A percentile compares a stretch with the other conserved stretches of the same genome.
phyloP scores from a whole-genome alignment of 305 asterid species.

The Petunia hybrid region DNA sequence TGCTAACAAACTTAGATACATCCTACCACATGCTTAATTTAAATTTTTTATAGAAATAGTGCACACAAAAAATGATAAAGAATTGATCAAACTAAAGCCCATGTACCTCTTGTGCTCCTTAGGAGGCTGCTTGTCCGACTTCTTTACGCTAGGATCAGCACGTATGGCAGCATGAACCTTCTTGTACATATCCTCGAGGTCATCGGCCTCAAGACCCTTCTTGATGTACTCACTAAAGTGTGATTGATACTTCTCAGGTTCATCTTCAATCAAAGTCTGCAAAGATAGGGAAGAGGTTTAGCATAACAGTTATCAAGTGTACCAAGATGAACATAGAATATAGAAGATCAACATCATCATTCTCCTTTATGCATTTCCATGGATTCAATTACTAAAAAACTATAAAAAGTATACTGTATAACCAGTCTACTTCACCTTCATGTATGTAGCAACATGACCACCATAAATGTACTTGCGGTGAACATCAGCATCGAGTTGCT shows the following conservation, averaged over 20 bases:
- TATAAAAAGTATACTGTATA: not conserved
- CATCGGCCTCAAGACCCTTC: slow-evolving; percentile 53
- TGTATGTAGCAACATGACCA: slow-evolving; percentile 84
- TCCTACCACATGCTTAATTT: not conserved
- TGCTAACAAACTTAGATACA: not conserved
- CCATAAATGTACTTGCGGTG: slow-evolving; percentile 91
- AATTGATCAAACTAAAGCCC: not conserved
- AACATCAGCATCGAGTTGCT: slow-evolving; percentile 77
- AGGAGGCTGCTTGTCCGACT: slow-evolving; percentile 56
- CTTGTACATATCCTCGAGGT: slow-evolving; percentile 64
- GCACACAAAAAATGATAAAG: not conserved
- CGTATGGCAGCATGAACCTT: slow-evolving; percentile 70
- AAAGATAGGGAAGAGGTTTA: not conserved
- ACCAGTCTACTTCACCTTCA: slow-evolving; percentile 58
- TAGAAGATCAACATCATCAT: not conserved
- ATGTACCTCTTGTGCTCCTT: slow-evolving; percentile 65
- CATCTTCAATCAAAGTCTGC: slow-evolving; percentile 68
- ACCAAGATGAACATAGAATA: not conserved
- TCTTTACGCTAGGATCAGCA: slow-evolving; percentile 59
- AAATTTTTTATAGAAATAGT: not conserved
- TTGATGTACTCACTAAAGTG: slow-evolving; percentile 61
- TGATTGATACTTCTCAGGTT: slow-evolving; percentile 65
- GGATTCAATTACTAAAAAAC: not conserved
- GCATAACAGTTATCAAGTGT: not conserved
- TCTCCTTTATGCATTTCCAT: not conserved